These are phyloP conservation scores for Xylariaceae sp. DNA, from an alignment of 2,329 filamentous ascomycete genomes.

Conservation along the genomic window DNA sequence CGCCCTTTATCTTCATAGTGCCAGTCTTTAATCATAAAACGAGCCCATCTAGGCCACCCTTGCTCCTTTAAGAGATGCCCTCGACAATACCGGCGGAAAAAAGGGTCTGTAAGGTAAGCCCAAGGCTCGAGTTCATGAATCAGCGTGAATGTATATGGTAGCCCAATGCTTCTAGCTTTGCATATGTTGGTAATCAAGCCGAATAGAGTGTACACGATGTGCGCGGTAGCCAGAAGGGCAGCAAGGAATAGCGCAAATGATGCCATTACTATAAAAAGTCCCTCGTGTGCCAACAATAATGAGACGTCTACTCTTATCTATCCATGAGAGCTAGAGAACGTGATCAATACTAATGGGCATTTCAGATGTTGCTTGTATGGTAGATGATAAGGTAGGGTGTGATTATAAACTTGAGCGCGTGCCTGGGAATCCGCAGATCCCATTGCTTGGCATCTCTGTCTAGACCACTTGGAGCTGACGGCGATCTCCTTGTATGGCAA, in stretches of 20 bases:
- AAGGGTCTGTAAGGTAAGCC: slow-evolving; percentile 8
- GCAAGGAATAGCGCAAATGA: slow-evolving; percentile 6
- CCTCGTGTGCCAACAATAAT: no score
- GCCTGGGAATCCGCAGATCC: no score
- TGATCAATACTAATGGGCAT: neutral
- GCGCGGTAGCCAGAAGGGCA: neutral
- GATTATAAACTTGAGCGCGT: no score
- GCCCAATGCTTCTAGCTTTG: slow-evolving; percentile 1
- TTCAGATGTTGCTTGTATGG: neutral
- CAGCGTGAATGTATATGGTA: slow-evolving; percentile 9
- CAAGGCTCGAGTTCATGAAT: slow-evolving; percentile 9
- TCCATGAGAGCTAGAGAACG: neutral
- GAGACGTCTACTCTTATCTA: no score
- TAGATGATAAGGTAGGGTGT: no score
- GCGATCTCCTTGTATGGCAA: no score
- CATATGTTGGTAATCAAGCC: slow-evolving; percentile 1
- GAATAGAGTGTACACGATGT: neutral
- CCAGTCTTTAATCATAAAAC: slow-evolving; percentile 21
- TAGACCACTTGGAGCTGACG: no score
- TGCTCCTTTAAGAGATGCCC: neutral
- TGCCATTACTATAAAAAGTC: neutral
- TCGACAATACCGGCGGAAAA: slow-evolving; percentile 2
- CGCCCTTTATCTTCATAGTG: slow-evolving; percentile 16
- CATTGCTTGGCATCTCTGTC: no score
- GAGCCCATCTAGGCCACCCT: slow-evolving; percentile 19